These are phyloP conservation scores for Aaosphaeria pasadenensis DNA, from an alignment of 2,329 filamentous ascomycete genomes.

Conservation along the genomic window DNA sequence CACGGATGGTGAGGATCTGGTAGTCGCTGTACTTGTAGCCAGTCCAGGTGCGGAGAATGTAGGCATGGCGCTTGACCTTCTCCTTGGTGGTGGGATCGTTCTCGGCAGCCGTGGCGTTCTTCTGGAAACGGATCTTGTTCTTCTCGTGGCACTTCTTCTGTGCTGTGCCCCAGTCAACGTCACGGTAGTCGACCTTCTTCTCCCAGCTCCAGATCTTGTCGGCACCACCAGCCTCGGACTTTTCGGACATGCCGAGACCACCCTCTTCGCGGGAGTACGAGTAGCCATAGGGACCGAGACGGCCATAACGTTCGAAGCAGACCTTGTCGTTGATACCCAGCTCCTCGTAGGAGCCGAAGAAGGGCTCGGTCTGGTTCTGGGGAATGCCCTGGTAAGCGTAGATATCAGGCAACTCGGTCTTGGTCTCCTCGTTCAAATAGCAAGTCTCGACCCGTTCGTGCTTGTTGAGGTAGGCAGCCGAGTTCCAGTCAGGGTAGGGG, in stretches of 20 bases:
- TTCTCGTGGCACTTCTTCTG: slow-evolving; percentile 49
- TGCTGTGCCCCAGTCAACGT: slow-evolving; percentile 48
- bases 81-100: slow-evolving; percentile 35
- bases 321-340: slow-evolving; percentile 47
- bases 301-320: slow-evolving; percentile 52
- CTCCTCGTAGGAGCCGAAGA: slow-evolving; percentile 48
- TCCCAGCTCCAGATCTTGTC: slow-evolving; percentile 50
- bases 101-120: slow-evolving; percentile 29
- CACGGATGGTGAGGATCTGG: slow-evolving; percentile 75
- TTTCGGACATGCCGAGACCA: slow-evolving; percentile 48
- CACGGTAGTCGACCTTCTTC: slow-evolving; percentile 46
- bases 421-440: slow-evolving; percentile 61
- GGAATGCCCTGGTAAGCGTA: slow-evolving; percentile 61
- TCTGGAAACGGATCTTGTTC: slow-evolving; percentile 47
- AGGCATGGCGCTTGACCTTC: slow-evolving; percentile 64
- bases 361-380: slow-evolving; percentile 47
- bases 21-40: slow-evolving; percentile 76
- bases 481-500: slow-evolving; percentile 45
- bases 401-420: slow-evolving; percentile 57
- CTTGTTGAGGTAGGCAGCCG: slow-evolving; percentile 44
- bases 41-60: slow-evolving; percentile 82
- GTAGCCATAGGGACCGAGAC: slow-evolving; percentile 50
- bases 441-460: slow-evolving; percentile 58
- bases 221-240: slow-evolving; percentile 43
- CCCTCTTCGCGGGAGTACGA: slow-evolving; percentile 45